Conservation (phyloP, 2,329 filamentous ascomycete species). For the Alternaria consortialis region DNA sequence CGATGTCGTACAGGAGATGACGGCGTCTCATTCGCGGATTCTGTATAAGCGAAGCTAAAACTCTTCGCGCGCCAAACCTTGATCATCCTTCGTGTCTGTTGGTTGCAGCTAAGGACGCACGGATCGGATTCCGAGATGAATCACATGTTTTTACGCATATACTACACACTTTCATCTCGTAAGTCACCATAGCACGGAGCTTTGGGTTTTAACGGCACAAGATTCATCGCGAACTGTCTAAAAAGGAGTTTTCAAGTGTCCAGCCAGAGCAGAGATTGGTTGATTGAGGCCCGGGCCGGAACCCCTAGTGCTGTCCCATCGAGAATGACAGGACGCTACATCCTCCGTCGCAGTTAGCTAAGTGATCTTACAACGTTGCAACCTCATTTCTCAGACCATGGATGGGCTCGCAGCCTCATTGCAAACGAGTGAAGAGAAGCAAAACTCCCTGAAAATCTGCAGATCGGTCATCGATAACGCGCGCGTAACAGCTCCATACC, state of each 20-base stretch:
- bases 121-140: background rate
- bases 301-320: background rate
- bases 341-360: background rate
- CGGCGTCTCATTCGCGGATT: constrained; percentile 5
- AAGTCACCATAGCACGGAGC: background rate
- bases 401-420: background rate
- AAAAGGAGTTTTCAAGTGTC: background rate
- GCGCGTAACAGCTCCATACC: background rate
- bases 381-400: background rate
- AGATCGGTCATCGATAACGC: background rate
- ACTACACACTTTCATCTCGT: background rate
- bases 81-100: constrained; percentile 5
- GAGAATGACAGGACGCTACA: background rate
- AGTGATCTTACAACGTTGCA: background rate
- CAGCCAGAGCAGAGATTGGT: background rate
- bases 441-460: background rate
- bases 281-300: constrained; percentile 6
- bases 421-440: constrained; percentile 1
- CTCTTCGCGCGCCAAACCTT: background rate
- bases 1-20: constrained; percentile 8
- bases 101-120: background rate
- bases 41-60: constrained; percentile 9
- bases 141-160: background rate
- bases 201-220: background rate
- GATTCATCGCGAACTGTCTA: background rate